Base-by-base conservation (phyloP, 2,329 filamentous ascomycete genomes). In the Fonsecaea nubica region DNA sequence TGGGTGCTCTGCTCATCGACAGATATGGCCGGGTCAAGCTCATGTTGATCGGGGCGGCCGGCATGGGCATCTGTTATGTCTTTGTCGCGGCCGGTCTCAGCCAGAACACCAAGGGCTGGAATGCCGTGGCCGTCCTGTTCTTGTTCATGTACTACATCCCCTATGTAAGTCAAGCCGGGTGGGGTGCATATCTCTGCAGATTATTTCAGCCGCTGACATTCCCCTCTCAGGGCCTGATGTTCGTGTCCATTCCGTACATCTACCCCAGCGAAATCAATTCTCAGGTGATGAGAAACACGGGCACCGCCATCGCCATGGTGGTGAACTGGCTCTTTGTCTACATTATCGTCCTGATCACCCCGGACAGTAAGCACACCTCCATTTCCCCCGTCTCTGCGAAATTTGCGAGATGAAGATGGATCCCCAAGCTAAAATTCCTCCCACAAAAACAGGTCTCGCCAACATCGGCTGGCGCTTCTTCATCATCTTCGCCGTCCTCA, bases 391-490 rank as follows among this genome's bases (percentile, higher is more conserved):
- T 45, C 42, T 7, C 42, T 45, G 42, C 30, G 4, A 32, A 32
- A 32, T 32, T 38, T 38, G 30, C 30, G 30, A 32, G 5, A 32
- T 32, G 38, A 40, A 15, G 12, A 10, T 12, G 4, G 4, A 1
- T 2, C 21, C 15, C 38, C 13, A 40, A 40, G 38, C 38, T 40
- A 40, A 40, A 15, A 25, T 25, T 40, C 6, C n/a, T 6, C 3
- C 30, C 10, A 9, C 35, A 38, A 8, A 38, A 25, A 9, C 45
- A 50, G 45, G 45, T 10, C 7, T 79, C 60, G 71, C 71, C 71
- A 76, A 66, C 3, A 86, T 88, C 64, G 80, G 80, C 12, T 87
- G 81, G 54, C 68, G 69, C 9, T 78, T 76, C 30, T 82, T 81
- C 58, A 78, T 82, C 62, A 77, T 82, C 59, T 82, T 81, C 61